phyloP scores from a whole-genome alignment of 164 flowering plant genomes.

The Litsea cubeba region DNA sequence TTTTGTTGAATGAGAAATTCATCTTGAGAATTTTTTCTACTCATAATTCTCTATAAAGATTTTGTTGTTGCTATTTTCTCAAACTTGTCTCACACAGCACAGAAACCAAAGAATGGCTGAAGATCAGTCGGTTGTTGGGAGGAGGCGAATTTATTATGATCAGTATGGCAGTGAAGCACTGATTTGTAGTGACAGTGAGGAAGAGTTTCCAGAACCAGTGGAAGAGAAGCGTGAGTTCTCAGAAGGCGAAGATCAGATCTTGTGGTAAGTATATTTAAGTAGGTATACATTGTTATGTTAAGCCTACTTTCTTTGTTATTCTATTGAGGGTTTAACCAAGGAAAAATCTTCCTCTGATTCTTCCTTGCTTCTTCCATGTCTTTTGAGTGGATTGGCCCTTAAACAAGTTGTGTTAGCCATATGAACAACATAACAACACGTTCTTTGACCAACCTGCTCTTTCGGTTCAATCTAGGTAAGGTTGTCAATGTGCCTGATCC shows the following conservation, averaged over 20 bases:
- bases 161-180: conserved; percentile 85
- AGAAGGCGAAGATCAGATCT: conserved; percentile 75
- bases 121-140: conserved; percentile 92
- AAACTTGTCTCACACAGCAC: conserved; percentile 36
- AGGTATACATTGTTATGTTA: not conserved
- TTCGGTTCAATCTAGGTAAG: too few species aligned
- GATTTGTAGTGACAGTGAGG: conserved; percentile 96
- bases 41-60: conserved; percentile 13
- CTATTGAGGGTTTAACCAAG: too few species aligned
- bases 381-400: too few species aligned
- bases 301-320: not conserved
- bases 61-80: conserved; percentile 20
- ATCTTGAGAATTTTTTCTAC: not conserved
- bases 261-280: conserved; percentile 49
- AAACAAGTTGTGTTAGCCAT: too few species aligned
- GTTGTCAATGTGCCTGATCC: too few species aligned
- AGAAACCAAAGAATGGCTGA: conserved; percentile 99
- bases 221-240: conserved; percentile 81
- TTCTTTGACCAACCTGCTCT: too few species aligned
- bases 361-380: too few species aligned
- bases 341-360: too few species aligned
- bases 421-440: too few species aligned
- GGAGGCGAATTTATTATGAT: conserved; percentile 94
- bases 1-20: not conserved
- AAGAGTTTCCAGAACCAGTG: conserved; percentile 66